Evolutionary conservation across 179 eudicot genomes (phyloP).

Genomic region (Patellifolia procumbens): DNA sequence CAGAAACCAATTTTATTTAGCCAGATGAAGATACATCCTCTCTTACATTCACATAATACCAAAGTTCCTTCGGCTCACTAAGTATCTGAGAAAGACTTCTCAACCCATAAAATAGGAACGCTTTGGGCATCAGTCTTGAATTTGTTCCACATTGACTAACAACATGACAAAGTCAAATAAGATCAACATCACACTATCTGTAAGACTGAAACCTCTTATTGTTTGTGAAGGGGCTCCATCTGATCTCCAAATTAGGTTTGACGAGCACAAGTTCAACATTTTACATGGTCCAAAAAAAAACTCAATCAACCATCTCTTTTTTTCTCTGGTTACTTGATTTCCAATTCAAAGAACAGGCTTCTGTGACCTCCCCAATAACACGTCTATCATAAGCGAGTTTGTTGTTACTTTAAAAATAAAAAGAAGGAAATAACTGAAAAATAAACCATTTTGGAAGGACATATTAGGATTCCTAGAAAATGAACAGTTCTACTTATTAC

Average conservation of each 20-base stretch:
- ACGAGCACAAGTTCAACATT: neutral
- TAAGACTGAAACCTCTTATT: neutral
- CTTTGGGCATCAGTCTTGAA: neutral
- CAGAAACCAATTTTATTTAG: neutral
- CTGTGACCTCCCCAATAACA: too few relatives aligned
- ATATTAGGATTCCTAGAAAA: neutral
- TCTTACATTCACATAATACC: neutral
- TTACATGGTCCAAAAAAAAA: too few relatives aligned
- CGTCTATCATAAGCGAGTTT: too few relatives aligned
- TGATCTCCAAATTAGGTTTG: neutral
- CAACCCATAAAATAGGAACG: neutral
- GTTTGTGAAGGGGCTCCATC: neutral
- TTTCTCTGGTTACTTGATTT: too few relatives aligned
- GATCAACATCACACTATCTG: neutral
- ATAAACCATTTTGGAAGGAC: too few relatives aligned
- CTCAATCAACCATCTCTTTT: too few relatives aligned
- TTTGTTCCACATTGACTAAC: neutral
- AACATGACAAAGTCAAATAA: neutral
- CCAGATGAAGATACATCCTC: neutral
- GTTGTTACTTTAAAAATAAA: neutral
- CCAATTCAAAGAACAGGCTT: neutral
- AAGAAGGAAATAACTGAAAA: neutral
- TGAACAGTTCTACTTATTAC: neutral
- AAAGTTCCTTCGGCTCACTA: neutral
- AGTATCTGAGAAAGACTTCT: neutral